A percentile compares a stretch with the other conserved stretches of the same genome.
phyloP scores from a whole-genome alignment of 495 filamentous ascomycete genomes.

The Saxophila tyrrhenica region DNA sequence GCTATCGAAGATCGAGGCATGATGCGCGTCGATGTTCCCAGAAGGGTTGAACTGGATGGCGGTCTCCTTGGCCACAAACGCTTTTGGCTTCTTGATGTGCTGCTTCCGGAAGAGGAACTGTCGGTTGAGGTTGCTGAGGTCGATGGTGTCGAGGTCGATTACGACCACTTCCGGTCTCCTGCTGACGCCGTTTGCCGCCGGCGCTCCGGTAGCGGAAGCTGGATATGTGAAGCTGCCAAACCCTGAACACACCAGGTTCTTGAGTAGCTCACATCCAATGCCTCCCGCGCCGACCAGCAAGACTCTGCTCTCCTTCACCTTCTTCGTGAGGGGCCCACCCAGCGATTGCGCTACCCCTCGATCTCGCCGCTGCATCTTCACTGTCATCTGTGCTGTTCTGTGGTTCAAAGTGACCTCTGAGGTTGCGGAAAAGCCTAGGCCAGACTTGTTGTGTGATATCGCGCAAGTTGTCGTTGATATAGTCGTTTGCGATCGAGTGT shows the following conservation, averaged over 20 bases:
- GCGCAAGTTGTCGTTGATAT: too few relatives aligned
- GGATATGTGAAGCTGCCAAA: slow-evolving; percentile 45
- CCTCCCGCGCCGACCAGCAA: slow-evolving; percentile 94
- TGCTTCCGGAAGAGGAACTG: slow-evolving; percentile 96
- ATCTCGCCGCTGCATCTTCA: slow-evolving; percentile 16
- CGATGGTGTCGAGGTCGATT: slow-evolving; percentile 96
- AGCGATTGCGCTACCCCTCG: slow-evolving; percentile 15
- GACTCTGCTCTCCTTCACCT: slow-evolving; percentile 40
- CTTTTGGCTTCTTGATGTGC: slow-evolving; percentile 96
- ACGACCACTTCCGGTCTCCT: slow-evolving; percentile 61
- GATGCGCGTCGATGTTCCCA: slow-evolving; percentile 78
- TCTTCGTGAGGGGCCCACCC: slow-evolving; percentile 10
- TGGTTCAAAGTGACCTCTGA: slow-evolving; percentile 15
- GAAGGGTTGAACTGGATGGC: slow-evolving; percentile 84
- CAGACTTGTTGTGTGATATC: too few relatives aligned
- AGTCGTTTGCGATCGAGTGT: too few relatives aligned
- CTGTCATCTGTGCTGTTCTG: slow-evolving; percentile 26
- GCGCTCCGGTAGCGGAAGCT: background rate
- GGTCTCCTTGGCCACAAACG: slow-evolving; percentile 87
- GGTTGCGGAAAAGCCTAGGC: too few relatives aligned
- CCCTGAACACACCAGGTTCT: slow-evolving; percentile 87
- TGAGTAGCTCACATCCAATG: slow-evolving; percentile 94
- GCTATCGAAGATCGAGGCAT: slow-evolving; percentile 92
- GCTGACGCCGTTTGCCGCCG: background rate
- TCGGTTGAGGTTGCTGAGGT: slow-evolving; percentile 93